Conservation (phyloP, 2,329 filamentous ascomycete genomes). For the Diaporthe velutina region DNA sequence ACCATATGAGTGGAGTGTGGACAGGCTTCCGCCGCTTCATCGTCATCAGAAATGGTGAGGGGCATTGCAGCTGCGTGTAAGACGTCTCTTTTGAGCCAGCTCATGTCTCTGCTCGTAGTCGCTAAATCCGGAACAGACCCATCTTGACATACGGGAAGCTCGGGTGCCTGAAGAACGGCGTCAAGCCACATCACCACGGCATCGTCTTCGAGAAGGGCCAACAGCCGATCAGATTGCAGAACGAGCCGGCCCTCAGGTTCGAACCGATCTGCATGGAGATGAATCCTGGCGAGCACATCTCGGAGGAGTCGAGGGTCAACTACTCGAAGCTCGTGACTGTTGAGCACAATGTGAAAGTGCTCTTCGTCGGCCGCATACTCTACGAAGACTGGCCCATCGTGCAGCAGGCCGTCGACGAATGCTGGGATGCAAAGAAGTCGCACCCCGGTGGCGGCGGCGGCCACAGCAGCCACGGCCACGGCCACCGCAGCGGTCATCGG, state of each 20-base stretch:
- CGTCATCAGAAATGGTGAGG: slow-evolving; percentile 63
- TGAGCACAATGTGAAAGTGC: slow-evolving; percentile 71
- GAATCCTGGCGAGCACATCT: slow-evolving; percentile 59
- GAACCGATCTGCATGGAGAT: slow-evolving; percentile 59
- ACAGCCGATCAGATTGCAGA: slow-evolving; percentile 49
- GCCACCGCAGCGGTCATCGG: slow-evolving; percentile 12
- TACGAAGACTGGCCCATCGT: slow-evolving; percentile 57
- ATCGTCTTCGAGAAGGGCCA: slow-evolving; percentile 58
- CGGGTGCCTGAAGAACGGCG: slow-evolving; percentile 66
- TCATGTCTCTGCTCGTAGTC: not conserved
- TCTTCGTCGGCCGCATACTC: slow-evolving; percentile 65
- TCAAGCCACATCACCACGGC: slow-evolving; percentile 66
- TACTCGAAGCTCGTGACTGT: slow-evolving; percentile 69
- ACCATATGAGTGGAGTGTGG: slow-evolving; percentile 56
- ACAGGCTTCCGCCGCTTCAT: slow-evolving; percentile 68
- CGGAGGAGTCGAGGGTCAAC: slow-evolving; percentile 66
- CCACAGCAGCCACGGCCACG: not conserved
- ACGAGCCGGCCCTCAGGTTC: slow-evolving; percentile 64
- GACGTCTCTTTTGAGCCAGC: slow-evolving; percentile 41
- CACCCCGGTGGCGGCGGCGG: not conserved
- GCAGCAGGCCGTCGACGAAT: slow-evolving; percentile 53
- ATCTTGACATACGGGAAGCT: slow-evolving; percentile 68
- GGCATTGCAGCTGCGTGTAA: slow-evolving; percentile 70
- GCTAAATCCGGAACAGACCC: slow-evolving; percentile 54
- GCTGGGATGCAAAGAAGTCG: slow-evolving; percentile 19